Evolutionary conservation across 2,329 filamentous ascomycete genomes (phyloP).

Genomic region (Trichoderma simmonsii): DNA sequence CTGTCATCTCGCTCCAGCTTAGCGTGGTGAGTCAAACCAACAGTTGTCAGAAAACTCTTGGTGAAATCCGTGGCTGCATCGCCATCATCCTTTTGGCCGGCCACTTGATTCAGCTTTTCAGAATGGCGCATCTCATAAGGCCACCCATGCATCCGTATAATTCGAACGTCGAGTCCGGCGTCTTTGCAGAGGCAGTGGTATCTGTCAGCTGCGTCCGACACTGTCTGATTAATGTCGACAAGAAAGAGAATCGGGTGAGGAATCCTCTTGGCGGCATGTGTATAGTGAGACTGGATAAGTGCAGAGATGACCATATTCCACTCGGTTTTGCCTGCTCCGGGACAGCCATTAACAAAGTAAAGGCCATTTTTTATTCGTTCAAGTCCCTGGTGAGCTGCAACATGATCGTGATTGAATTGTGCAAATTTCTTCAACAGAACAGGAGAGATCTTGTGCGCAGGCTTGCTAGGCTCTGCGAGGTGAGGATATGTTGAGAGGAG

Average conservation of each 20-base stretch:
- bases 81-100: background rate
- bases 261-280: constrained; percentile 23
- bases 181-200: constrained; percentile 38
- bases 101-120: constrained; percentile 27
- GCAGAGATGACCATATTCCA: constrained; percentile 44
- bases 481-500: constrained; percentile 35
- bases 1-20: constrained; percentile 20
- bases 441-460: constrained; percentile 24
- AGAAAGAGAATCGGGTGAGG: constrained; percentile 42
- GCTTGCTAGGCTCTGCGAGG: constrained; percentile 28
- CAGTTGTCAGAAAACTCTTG: constrained; percentile 33
- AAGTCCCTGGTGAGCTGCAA: constrained; percentile 34
- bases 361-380: constrained; percentile 40
- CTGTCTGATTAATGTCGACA: constrained; percentile 47
- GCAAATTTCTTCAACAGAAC: constrained; percentile 30
- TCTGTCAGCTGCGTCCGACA: constrained; percentile 44
- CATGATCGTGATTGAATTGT: constrained; percentile 39
- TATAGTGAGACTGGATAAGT: constrained; percentile 34
- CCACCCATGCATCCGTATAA: constrained; percentile 43
- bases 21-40: constrained; percentile 24
- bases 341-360: constrained; percentile 45
- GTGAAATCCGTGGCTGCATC: constrained; percentile 33
- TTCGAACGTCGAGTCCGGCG: constrained; percentile 33
- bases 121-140: constrained; percentile 36
- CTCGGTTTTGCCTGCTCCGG: constrained; percentile 47